phyloP scores from a whole-genome alignment of 176 grass and related monocot genomes.

The Echinochloa phyllopogon region DNA sequence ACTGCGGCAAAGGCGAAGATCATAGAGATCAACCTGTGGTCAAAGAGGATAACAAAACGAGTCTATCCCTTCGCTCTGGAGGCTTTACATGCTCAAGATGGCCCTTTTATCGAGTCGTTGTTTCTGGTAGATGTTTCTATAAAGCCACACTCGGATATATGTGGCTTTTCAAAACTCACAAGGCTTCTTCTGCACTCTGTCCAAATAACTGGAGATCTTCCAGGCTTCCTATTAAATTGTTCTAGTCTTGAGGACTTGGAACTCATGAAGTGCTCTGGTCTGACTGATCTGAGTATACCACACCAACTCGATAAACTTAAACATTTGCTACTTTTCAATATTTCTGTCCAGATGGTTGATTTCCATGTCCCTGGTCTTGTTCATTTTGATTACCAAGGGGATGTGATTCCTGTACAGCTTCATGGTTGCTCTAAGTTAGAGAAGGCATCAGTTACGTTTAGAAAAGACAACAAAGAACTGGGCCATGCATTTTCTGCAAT shows the following conservation, averaged over 20 bases:
- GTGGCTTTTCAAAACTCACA: constrained; percentile 15
- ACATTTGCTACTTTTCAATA: not conserved
- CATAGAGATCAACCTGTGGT: constrained; percentile 9
- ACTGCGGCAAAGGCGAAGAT: not conserved
- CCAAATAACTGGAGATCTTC: not conserved
- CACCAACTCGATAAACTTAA: constrained; percentile 5
- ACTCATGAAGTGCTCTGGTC: not conserved
- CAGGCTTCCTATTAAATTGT: constrained; percentile 1
- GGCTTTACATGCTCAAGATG: not conserved
- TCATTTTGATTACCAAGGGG: not conserved
- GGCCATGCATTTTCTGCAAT: not conserved
- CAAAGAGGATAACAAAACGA: not conserved
- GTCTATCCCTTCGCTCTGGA: constrained; percentile 7
- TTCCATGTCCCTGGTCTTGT: not conserved
- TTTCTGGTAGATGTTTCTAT: not conserved
- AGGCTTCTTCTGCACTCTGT: constrained; percentile 11
- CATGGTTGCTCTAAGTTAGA: constrained; percentile 17
- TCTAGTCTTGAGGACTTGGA: constrained; percentile 2
- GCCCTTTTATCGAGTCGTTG: constrained; percentile 21
- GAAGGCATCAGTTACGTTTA: not conserved
- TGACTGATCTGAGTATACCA: not conserved
- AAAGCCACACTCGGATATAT: not conserved
- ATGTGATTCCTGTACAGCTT: not conserved
- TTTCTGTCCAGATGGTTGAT: not conserved
- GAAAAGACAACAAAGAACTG: not conserved